Evolutionary conservation across 306 rosid species (phyloP).

Genomic region (Glycine tomentella): DNA sequence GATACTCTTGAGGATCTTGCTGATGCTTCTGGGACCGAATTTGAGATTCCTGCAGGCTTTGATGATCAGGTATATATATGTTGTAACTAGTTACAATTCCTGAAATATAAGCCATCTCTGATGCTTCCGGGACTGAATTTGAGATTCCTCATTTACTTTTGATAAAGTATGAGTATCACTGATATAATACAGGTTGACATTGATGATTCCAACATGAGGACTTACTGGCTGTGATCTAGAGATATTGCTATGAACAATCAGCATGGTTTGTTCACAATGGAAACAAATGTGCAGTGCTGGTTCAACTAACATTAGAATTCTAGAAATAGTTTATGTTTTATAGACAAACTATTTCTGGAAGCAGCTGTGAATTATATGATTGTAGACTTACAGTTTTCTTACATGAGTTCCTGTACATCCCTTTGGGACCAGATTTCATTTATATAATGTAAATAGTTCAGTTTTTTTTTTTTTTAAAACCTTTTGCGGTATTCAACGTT

Average conservation of each 20-base stretch:
- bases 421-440: constrained; percentile 35
- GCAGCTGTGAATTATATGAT: constrained; percentile 48
- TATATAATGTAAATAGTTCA: constrained; percentile 58
- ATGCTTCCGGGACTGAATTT: too few species aligned
- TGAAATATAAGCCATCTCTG: constrained; percentile 14
- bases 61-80: constrained; percentile 64
- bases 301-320: constrained; percentile 56
- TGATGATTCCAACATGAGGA: constrained; percentile 60
- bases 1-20: constrained; percentile 68
- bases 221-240: constrained; percentile 63
- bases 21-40: constrained; percentile 70
- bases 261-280: background rate
- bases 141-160: too few species aligned
- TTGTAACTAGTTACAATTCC: constrained; percentile 28
- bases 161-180: constrained; percentile 16
- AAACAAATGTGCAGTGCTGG: constrained; percentile 43
- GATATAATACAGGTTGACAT: constrained; percentile 58
- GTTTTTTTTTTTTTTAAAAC: background rate
- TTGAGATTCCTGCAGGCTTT: constrained; percentile 68
- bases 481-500: background rate
- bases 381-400: constrained; percentile 43
- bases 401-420: constrained; percentile 46
- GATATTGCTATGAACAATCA: background rate
- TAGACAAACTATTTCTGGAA: constrained; percentile 54
- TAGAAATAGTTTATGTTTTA: constrained; percentile 58